Evolutionary conservation across 805 yeast species (phyloP), one percentile per base, ranked within the genome.

Genomic region (Lipomyces kockii): DNA sequence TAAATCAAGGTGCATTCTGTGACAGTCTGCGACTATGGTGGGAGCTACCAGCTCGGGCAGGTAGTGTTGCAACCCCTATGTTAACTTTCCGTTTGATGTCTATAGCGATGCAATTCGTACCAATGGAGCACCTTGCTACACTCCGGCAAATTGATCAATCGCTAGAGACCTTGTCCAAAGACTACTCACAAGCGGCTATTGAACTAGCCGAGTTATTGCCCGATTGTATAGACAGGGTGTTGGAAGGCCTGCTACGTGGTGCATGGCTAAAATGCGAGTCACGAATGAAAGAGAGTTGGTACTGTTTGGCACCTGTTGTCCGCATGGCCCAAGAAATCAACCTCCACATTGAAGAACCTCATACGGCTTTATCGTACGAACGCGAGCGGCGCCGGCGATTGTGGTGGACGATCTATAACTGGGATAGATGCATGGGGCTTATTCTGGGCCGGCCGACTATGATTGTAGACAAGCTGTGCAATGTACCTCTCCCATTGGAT

Each of bases 271-370:
- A 65, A 34, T 61, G 52, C 65, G 64, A 69, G 60, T 60, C 66
- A n/a, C 70, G 70, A 5, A 66, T 67, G 69, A 69, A 67, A 27
- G 70, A 69, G 17, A 54, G 64, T 60, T 69, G 72, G 72, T 69
- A 69, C 52, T 58, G 63, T 25, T 37, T 66, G 46, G 72, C 68
- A n/a, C 67, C 66, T 39, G 61, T 71, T 20, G 55, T 67, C 17
- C 70, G 70, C 17, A 63, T 66, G 64, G 72, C 72, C 5, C 72
- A 69, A 43, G 72, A 69, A 57, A 67, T 69, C 32, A 60, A 64
- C 49, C 62, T 69, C 29, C 71, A 69, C 59, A 53, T 64, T 12
- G 72, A 69, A 53, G 72, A 67, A 39, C 60, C 60, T n/a, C 64
- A 64, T 46, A 27, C 61, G 27, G 68, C 67, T 22, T 61, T 65